A percentile compares a stretch with the other conserved stretches of the same genome.
Evolutionary conservation across 371 early-diverging fungal species (phyloP).

Genomic region (Lichtheimia hyalospora): DNA sequence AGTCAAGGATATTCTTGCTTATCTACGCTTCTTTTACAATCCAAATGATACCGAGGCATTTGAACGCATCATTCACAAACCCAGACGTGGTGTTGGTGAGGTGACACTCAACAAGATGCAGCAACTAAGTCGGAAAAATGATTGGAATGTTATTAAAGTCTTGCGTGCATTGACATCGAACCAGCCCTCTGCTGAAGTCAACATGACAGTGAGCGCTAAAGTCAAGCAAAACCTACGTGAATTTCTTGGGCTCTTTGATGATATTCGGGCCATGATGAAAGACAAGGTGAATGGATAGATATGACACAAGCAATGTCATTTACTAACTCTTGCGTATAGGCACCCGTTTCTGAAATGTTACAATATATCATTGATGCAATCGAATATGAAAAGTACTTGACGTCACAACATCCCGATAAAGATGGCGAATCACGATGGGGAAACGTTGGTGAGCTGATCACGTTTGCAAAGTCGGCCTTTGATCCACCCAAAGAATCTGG

Average conservation of each 20-base stretch:
- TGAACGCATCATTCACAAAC: constrained; percentile 43
- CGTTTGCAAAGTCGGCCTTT: constrained; percentile 19
- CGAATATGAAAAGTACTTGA: constrained; percentile 25
- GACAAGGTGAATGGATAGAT: constrained; percentile 17
- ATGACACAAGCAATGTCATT: not conserved
- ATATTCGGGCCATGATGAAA: constrained; percentile 11
- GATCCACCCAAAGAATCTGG: not conserved
- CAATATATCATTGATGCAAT: constrained; percentile 20
- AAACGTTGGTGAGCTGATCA: constrained; percentile 40
- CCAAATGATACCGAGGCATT: constrained; percentile 43
- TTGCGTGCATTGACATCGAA: not conserved
- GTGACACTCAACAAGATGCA: constrained; percentile 28
- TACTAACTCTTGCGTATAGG: constrained; percentile 7
- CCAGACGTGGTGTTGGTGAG: constrained; percentile 51
- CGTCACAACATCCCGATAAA: constrained; percentile 13
- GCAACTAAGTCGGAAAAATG: constrained; percentile 2
- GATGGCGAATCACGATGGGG: constrained; percentile 25
- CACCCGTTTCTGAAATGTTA: constrained; percentile 15
- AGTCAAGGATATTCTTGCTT: constrained; percentile 45
- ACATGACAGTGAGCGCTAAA: not conserved
- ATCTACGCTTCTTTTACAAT: constrained; percentile 50
- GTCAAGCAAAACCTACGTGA: constrained; percentile 3
- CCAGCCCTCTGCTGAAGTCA: no score
- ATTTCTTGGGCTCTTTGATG: constrained; percentile 8
- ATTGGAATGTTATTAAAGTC: constrained; percentile 7